Evolutionary conservation across 257 asterid genomes (phyloP), one percentile per base, ranked within the genome.

Genomic region (Penstemon eatonii): DNA sequence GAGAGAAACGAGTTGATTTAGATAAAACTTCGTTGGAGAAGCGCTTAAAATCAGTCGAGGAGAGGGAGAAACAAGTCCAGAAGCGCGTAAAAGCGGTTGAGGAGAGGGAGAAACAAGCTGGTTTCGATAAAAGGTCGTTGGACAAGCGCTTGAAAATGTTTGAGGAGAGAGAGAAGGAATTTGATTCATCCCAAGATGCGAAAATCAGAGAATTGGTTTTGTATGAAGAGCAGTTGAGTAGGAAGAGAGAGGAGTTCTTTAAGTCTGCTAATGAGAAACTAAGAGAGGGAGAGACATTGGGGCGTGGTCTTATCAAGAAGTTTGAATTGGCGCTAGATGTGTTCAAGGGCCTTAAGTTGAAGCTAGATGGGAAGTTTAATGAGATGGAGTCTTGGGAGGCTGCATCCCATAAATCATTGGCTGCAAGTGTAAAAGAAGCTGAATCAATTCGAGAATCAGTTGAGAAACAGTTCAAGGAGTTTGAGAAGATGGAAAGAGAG

Each of bases 391-490:
- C 56, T 4, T 43, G 71, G 65, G 79, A 46, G 74, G 6, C 50
- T 33, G 4, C 5, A 8, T 72, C 63, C 11, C 72, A 62, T 0
- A 18, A 74, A 60, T 59, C 65, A 4, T 52, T 78, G 41, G 25
- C 46, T 4, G 72, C 51, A 49, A 49, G 15, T 3, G 13, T 49
- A 0, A 62, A 19, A 0, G 80, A 78, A 9, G 83, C 83, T 19
- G 71, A 70, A 18, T 56, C 19, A 46, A 62, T 78, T 42, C 68
- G 10, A 49, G 79, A 52, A 55, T 67, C 67, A 45, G 56, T 67
- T 64, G 76, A 76, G 60, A 78, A 68, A 62, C 38, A 40, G 53
- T 56, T 72, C 71, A 33, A 65, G 54, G 81, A 78, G 63, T 39
- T 78, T 55, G 79, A 77, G 72, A 59, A 64, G 51, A 37, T 72